phyloP scores from a whole-genome alignment of 169 alveolate genomes.

The Plasmodium gonderi region DNA sequence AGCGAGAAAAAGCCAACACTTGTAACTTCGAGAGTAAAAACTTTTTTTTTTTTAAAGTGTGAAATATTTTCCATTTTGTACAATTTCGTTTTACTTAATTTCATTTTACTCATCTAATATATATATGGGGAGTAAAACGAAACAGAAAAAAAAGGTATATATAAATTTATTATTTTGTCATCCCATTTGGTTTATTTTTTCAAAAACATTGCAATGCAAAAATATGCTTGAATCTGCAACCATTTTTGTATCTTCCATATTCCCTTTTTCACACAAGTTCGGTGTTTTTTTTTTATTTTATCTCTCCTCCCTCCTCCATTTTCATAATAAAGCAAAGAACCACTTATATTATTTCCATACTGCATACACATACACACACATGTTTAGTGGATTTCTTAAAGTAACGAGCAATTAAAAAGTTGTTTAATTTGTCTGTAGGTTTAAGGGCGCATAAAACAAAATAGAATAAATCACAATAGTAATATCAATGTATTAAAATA shows the following conservation, averaged over 20 bases:
- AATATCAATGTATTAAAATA: background rate
- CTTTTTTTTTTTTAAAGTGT: background rate
- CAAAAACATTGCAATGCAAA: background rate
- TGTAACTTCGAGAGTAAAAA: background rate
- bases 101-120: too few relatives aligned
- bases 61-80: background rate
- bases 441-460: background rate
- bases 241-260: background rate
- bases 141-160: background rate
- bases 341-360: background rate
- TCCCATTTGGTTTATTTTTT: background rate
- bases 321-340: background rate
- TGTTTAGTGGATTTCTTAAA: background rate
- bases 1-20: slow-evolving; percentile 8
- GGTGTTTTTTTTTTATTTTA: background rate
- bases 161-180: background rate
- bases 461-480: background rate
- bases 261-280: background rate
- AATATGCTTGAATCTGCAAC: background rate
- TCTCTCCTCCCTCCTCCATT: background rate
- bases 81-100: background rate
- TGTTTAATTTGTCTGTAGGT: background rate
- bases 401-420: background rate
- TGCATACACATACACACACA: background rate
- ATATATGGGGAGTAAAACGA: background rate